Evolutionary conservation across 768 basidiomycete species (phyloP).

Genomic region (Astraeus odoratus): DNA sequence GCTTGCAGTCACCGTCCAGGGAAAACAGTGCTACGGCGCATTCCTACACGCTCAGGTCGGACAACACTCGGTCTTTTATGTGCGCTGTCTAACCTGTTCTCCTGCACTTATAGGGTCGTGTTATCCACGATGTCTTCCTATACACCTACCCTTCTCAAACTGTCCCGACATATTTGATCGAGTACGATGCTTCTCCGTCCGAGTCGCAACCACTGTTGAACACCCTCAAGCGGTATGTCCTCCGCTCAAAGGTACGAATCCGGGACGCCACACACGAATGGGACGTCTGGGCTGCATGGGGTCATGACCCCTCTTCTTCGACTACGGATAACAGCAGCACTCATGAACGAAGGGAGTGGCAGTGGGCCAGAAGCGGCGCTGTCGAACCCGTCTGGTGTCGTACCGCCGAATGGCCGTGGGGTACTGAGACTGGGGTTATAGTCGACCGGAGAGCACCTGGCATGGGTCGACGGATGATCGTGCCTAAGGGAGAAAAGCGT

Average conservation of each 20-base stretch:
- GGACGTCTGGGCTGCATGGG: conserved; percentile 82
- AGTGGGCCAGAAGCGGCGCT: conserved; percentile 60
- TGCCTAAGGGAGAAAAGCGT: conserved; percentile 69
- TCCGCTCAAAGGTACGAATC: conserved; percentile 85
- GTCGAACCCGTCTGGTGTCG: conserved; percentile 70
- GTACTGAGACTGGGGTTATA: conserved; percentile 42
- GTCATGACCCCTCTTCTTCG: conserved; percentile 25
- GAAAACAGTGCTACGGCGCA: conserved; percentile 55
- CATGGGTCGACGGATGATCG: conserved; percentile 72
- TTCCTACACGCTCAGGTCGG: conserved; percentile 76
- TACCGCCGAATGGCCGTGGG: conserved; percentile 51
- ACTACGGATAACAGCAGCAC: conserved; percentile 12
- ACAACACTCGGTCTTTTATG: conserved; percentile 6
- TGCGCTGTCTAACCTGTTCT: not conserved
- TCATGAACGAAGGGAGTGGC: conserved; percentile 41
- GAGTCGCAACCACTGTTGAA: conserved; percentile 55
- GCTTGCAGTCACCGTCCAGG: conserved; percentile 45
- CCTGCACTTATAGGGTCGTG: conserved; percentile 56
- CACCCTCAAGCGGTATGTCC: conserved; percentile 76
- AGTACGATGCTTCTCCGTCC: conserved; percentile 59
- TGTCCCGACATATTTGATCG: conserved; percentile 55
- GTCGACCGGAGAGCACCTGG: conserved; percentile 64
- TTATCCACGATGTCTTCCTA: conserved; percentile 85
- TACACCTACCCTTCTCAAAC: conserved; percentile 51
- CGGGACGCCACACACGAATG: conserved; percentile 71